These are phyloP conservation scores for Albugo candida DNA, from an alignment of 352 stramenopile genomes.

Conservation along the genomic window DNA sequence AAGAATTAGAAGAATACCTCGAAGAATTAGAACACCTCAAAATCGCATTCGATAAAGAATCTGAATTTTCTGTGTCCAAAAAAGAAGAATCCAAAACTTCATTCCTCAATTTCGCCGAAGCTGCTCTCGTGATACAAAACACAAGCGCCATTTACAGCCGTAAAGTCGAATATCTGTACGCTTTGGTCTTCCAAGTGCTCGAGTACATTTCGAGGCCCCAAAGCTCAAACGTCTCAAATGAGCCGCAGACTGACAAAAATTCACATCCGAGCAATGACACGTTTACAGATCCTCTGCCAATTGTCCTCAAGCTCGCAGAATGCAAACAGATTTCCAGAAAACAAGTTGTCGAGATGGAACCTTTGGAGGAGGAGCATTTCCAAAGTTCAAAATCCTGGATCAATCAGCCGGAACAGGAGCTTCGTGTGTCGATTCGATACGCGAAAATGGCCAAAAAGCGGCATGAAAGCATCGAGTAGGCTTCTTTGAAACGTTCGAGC, in stretches of 20 bases:
- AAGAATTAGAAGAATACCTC: slow-evolving; percentile 81
- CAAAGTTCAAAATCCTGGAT: slow-evolving; percentile 11
- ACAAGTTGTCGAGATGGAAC: no score
- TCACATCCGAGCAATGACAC: slow-evolving; percentile 7
- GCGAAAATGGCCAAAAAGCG: slow-evolving; percentile 12
- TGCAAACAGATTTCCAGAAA: slow-evolving; percentile 20
- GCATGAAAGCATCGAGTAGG: slow-evolving; percentile 7
- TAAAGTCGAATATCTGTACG: slow-evolving; percentile 91
- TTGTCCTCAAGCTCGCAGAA: slow-evolving; percentile 43
- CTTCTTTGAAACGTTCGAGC: no score
- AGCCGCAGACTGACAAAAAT: slow-evolving; percentile 11
- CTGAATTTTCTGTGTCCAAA: slow-evolving; percentile 3
- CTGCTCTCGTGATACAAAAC: slow-evolving; percentile 85
- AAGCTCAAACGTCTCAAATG: no score
- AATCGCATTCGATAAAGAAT: slow-evolving; percentile 40
- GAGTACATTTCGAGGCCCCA: slow-evolving; percentile 55
- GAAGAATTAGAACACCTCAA: slow-evolving; percentile 62
- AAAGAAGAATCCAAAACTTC: not conserved
- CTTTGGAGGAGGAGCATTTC: slow-evolving; percentile 25
- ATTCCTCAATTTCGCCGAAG: slow-evolving; percentile 83
- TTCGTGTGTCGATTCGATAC: slow-evolving; percentile 23
- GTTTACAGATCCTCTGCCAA: slow-evolving; percentile 33
- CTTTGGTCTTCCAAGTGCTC: slow-evolving; percentile 81
- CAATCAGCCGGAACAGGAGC: slow-evolving; percentile 6
- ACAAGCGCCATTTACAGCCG: slow-evolving; percentile 86